phyloP scores from a whole-genome alignment of 2,329 filamentous ascomycete genomes.

The Calonectria montana region DNA sequence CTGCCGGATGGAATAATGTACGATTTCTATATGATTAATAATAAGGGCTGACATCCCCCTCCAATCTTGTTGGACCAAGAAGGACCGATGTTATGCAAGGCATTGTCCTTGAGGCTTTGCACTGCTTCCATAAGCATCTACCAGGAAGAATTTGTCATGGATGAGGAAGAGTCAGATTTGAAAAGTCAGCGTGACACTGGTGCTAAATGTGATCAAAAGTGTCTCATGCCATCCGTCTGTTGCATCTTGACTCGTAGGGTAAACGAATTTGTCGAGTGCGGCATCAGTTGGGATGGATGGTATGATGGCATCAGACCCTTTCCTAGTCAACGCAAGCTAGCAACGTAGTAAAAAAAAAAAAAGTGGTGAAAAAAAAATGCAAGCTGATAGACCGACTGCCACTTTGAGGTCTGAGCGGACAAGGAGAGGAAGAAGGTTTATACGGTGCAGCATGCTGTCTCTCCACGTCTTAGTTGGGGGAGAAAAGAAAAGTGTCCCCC shows the following conservation, averaged over 20 bases:
- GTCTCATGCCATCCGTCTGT: neutral
- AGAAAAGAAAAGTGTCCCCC: neutral
- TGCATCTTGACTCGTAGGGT: slow-evolving; percentile 2
- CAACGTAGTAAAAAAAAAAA: neutral
- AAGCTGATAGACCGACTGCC: neutral
- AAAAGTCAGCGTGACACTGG: neutral
- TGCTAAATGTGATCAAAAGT: neutral
- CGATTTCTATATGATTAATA: neutral
- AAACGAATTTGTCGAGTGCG: neutral
- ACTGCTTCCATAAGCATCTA: neutral
- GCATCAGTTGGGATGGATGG: neutral
- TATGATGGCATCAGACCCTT: neutral
- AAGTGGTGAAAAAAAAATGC: neutral
- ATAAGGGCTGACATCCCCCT: neutral
- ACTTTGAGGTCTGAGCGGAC: slow-evolving; percentile 8
- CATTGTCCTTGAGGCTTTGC: neutral
- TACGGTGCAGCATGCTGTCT: slow-evolving; percentile 2
- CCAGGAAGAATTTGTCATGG: neutral
- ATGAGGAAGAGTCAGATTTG: neutral
- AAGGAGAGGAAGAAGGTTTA: slow-evolving; percentile 2
- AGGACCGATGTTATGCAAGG: neutral
- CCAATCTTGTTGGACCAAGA: neutral
- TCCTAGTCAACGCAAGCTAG: neutral
- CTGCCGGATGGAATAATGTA: neutral
- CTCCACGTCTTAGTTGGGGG: neutral